Evolutionary conservation across 148 eudicot genomes (phyloP).

Genomic region (Nepenthes mirabilis): DNA sequence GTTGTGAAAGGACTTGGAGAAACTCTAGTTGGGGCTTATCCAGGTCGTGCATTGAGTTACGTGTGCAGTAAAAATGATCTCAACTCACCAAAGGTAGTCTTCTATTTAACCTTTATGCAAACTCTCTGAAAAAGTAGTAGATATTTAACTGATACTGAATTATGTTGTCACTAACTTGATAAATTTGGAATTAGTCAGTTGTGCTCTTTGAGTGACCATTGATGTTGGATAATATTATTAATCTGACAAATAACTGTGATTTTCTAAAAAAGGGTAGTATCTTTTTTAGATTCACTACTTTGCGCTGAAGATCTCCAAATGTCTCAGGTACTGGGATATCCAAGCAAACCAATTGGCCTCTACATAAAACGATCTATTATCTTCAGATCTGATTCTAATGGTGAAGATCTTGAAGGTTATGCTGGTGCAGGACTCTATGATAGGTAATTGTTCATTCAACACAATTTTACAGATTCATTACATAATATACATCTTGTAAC

Average conservation of each 20-base stretch:
- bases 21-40: constrained; percentile 96
- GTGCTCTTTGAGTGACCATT: too few relatives aligned
- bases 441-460: constrained; percentile 33
- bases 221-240: too few relatives aligned
- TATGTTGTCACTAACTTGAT: too few relatives aligned
- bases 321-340: constrained; percentile 79
- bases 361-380: constrained; percentile 76
- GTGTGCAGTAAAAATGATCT: constrained; percentile 69
- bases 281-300: neutral
- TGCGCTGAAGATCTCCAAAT: neutral
- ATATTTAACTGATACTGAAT: too few relatives aligned
- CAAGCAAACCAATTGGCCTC: constrained; percentile 95
- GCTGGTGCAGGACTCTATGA: constrained; percentile 99
- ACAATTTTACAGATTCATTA: too few relatives aligned
- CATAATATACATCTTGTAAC: too few relatives aligned
- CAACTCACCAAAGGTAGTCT: constrained; percentile 52
- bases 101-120: neutral
- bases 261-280: too few relatives aligned
- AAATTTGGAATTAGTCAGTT: too few relatives aligned
- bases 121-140: too few relatives aligned
- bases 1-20: constrained; percentile 97
- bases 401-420: constrained; percentile 98
- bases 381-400: constrained; percentile 98
- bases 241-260: too few relatives aligned
- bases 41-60: constrained; percentile 86